A percentile compares a stretch with the other conserved stretches of the same genome.
phyloP scores from a whole-genome alignment of 306 rosid genomes.

The Morella rubra region DNA sequence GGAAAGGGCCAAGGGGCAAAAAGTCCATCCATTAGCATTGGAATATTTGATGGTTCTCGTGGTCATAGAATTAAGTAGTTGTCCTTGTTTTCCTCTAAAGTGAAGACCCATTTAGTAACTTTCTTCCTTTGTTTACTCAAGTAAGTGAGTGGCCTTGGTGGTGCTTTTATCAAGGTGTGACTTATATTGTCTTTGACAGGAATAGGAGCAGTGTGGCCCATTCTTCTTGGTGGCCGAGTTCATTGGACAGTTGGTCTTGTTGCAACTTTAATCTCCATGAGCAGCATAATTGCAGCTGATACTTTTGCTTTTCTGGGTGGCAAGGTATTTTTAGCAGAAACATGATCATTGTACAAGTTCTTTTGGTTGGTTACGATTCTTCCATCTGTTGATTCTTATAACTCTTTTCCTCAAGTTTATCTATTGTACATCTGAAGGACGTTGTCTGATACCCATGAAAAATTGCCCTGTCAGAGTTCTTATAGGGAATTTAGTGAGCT shows the following conservation, averaged over 20 bases:
- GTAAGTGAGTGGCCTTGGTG: background rate
- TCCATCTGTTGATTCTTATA: conserved; percentile 10
- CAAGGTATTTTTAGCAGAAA: conserved; percentile 52
- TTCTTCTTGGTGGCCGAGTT: conserved; percentile 60
- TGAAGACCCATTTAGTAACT: background rate
- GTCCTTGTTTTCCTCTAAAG: no score
- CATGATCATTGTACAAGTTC: conserved; percentile 7
- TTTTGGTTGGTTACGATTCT: background rate
- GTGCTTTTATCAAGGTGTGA: background rate
- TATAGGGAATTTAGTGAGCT: conserved; percentile 3
- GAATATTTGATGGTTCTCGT: background rate
- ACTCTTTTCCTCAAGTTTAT: background rate
- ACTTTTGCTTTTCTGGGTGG: conserved; percentile 92
- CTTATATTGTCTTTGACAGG: conserved; percentile 30
- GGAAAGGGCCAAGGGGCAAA: background rate
- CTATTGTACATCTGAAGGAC: conserved; percentile 5
- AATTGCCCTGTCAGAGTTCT: background rate
- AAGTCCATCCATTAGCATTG: background rate
- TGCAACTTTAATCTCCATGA: conserved; percentile 78
- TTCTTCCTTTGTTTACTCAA: background rate
- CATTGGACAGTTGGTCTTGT: conserved; percentile 98
- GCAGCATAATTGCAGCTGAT: conserved; percentile 92
- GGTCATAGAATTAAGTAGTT: background rate
- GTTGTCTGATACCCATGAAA: background rate
- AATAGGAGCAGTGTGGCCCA: conserved; percentile 52